Base-by-base conservation (phyloP, 2,329 filamentous ascomycete genomes). In the Stagonosporopsis chrysanthemi region DNA sequence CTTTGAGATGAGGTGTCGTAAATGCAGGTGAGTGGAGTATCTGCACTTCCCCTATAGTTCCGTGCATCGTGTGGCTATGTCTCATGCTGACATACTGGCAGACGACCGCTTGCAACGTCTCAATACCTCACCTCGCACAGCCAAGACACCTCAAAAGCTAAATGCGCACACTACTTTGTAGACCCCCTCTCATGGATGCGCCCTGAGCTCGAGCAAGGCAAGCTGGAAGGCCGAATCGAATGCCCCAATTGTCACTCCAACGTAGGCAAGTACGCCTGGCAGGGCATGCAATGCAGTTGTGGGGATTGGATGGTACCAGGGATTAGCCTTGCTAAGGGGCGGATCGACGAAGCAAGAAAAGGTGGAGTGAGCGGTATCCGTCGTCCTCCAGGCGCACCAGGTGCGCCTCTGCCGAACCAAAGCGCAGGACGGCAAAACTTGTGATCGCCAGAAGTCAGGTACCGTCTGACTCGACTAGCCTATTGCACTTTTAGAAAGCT, bases 151-250 rank as follows among this genome's bases (percentile, higher is more conserved):
- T 39, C 43, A 15, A 57, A 57, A 7, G 12, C 48, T 14, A 57
- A 79, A 31, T 99, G 95, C 70, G 89, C 90, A 19, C 94, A 98
- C 76, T 86, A 93, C 74, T 98, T 97, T 77, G 78, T 98, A 62
- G 92, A 98, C 70, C 92, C 95, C 0, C 81, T 99, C 31, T 91
- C 91, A 14, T 99, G 95, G 95, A 99, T 99, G 95, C 87, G 90
- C 6, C 81, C 88, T 1, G 88, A 89, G 68, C 86, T 99, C n/a
- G 90, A 93, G 67, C 85, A 90, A 69, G 92, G 91, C 26, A 86
- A 88, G 60, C 82, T 98, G 23, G 91, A 93, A 58, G 95, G 95
- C 23, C 87, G 94, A 9, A 82, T 99, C 29, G 85, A 88, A 56
- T 99, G 95, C 70, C 94, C 95, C 9, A 90, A 89, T 70, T 99